phyloP scores from a whole-genome alignment of 441 rosid species.

The Biscutella laevigata region DNA sequence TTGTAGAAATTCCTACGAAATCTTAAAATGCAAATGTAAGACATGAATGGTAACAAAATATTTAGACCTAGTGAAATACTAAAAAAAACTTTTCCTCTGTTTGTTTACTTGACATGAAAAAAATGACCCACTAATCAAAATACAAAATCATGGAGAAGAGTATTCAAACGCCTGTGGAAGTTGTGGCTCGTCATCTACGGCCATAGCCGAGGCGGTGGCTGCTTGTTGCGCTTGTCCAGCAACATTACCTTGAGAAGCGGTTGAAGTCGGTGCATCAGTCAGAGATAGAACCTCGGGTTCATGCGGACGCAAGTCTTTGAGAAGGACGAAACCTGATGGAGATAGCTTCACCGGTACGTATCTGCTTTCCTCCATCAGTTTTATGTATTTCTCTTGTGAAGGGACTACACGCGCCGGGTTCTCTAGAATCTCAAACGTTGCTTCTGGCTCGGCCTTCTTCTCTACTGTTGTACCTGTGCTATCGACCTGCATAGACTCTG shows the following conservation, averaged over 20 bases:
- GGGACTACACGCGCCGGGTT: conserved; percentile 93
- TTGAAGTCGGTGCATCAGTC: conserved; percentile 65
- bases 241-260: conserved; percentile 43
- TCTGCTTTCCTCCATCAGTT: conserved; percentile 66
- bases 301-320: conserved; percentile 58
- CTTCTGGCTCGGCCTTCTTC: conserved; percentile 78
- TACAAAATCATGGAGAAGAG: conserved; percentile 32
- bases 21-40: too few relatives aligned
- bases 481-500: conserved; percentile 88
- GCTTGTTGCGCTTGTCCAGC: conserved; percentile 39
- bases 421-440: conserved; percentile 57
- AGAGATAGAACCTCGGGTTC: conserved; percentile 80
- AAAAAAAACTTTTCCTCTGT: not conserved
- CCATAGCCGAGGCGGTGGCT: conserved; percentile 54
- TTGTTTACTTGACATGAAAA: not conserved
- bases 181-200: conserved; percentile 83
- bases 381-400: conserved; percentile 68
- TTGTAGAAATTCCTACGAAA: too few relatives aligned
- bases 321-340: conserved; percentile 79
- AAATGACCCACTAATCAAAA: not conserved
- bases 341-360: conserved; percentile 72
- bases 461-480: conserved; percentile 44
- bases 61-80: too few relatives aligned
- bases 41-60: not conserved
- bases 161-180: conserved; percentile 87